A percentile compares a stretch with the other conserved stretches of the same genome.
phyloP scores from a whole-genome alignment of 2,329 filamentous ascomycete genomes.

The Fusarium penzigii region DNA sequence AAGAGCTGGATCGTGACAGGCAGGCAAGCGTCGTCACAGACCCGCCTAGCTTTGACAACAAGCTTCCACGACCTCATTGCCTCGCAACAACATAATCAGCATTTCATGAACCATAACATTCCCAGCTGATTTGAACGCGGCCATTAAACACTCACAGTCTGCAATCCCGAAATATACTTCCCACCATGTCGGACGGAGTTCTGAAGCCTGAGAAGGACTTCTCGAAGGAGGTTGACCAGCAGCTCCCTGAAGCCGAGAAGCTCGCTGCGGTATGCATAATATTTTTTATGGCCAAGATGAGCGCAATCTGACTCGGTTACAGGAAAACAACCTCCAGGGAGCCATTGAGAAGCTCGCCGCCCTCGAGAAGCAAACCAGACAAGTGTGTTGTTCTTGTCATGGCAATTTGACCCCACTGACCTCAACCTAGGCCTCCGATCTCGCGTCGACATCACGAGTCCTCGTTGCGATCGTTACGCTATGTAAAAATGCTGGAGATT shows the following conservation, averaged over 20 bases:
- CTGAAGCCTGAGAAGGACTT: slow-evolving; percentile 99
- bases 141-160: neutral
- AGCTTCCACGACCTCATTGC: slow-evolving; percentile 22
- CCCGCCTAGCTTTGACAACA: slow-evolving; percentile 30
- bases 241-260: slow-evolving; percentile 87
- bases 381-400: slow-evolving; percentile 57
- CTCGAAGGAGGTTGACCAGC: slow-evolving; percentile 91
- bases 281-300: neutral
- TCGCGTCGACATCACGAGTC: slow-evolving; percentile 89
- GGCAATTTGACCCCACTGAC: slow-evolving; percentile 15
- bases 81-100: slow-evolving; percentile 22
- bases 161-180: slow-evolving; percentile 4
- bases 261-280: slow-evolving; percentile 74
- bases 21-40: slow-evolving; percentile 39
- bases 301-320: slow-evolving; percentile 40
- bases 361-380: slow-evolving; percentile 95
- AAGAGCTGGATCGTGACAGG: slow-evolving; percentile 21
- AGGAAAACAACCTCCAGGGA: slow-evolving; percentile 69
- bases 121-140: neutral
- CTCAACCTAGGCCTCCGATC: slow-evolving; percentile 77
- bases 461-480: slow-evolving; percentile 88
- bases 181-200: slow-evolving; percentile 74
- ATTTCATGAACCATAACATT: slow-evolving; percentile 5
- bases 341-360: slow-evolving; percentile 91
- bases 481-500: slow-evolving; percentile 90